These are phyloP conservation scores for Groenewaldozyma salmanticensis DNA, from an alignment of 805 yeast genomes.

Conservation along the genomic window DNA sequence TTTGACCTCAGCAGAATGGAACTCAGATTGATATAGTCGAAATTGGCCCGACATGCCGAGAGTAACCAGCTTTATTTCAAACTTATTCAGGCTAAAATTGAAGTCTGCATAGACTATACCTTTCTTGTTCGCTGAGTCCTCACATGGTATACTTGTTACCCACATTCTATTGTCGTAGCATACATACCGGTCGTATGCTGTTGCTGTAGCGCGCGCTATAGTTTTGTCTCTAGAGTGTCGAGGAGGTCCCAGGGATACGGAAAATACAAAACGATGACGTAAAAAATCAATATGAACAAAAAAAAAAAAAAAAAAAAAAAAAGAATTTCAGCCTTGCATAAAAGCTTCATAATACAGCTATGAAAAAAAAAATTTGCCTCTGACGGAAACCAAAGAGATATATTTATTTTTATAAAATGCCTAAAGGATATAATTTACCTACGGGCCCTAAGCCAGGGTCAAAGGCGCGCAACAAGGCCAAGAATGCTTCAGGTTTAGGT, in stretches of 20 bases:
- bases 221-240: neutral
- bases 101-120: too few species aligned
- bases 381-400: neutral
- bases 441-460: conserved; percentile 82
- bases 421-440: neutral
- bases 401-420: neutral
- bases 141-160: neutral
- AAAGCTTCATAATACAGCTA: neutral
- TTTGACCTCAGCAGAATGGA: too few species aligned
- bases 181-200: neutral
- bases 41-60: neutral
- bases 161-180: neutral
- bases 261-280: neutral
- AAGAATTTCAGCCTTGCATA: neutral
- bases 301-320: neutral
- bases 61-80: neutral
- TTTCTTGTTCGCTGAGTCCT: neutral
- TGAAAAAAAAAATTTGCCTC: neutral
- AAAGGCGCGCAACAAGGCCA: conserved; percentile 47
- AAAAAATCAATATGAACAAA: neutral
- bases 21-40: too few species aligned
- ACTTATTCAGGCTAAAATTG: neutral
- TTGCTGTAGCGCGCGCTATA: neutral
- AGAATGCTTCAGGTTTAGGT: conserved; percentile 74
- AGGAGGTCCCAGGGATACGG: neutral